phyloP scores from a whole-genome alignment of 306 rosid genomes.

The Albizia julibrissin region DNA sequence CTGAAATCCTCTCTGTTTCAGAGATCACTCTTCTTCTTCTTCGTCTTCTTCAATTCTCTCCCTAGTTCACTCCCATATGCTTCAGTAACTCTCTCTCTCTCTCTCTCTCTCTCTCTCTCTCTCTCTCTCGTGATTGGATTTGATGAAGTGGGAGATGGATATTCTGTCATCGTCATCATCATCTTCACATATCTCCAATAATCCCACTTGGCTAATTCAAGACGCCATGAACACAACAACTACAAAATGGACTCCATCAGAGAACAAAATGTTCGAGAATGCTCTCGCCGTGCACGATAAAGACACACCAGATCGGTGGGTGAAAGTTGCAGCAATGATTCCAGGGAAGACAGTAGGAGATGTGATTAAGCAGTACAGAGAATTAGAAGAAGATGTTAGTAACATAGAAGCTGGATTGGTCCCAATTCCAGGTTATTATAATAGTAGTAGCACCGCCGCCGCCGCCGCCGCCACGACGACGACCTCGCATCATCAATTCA shows the following conservation, averaged over 20 bases:
- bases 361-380: constrained; percentile 74
- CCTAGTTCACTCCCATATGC: constrained; percentile 21
- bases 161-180: constrained; percentile 58
- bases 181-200: constrained; percentile 43
- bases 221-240: constrained; percentile 44
- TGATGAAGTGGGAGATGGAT: constrained; percentile 81
- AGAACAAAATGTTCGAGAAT: constrained; percentile 90
- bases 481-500: constrained; percentile 58
- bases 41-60: not conserved
- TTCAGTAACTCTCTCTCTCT: constrained; percentile 7
- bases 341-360: constrained; percentile 77
- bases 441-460: not conserved
- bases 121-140: constrained; percentile 10
- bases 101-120: not conserved
- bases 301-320: constrained; percentile 90
- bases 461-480: too few relatives aligned
- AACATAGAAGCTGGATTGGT: constrained; percentile 83
- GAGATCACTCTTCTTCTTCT: not conserved
- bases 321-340: constrained; percentile 72
- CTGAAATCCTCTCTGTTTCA: not conserved
- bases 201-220: constrained; percentile 53
- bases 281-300: constrained; percentile 79
- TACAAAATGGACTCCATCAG: constrained; percentile 74
- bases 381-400: constrained; percentile 72
- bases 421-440: constrained; percentile 69